phyloP scores from a whole-genome alignment of 805 yeast genomes.

The Sugiyamaella chiloensis region DNA sequence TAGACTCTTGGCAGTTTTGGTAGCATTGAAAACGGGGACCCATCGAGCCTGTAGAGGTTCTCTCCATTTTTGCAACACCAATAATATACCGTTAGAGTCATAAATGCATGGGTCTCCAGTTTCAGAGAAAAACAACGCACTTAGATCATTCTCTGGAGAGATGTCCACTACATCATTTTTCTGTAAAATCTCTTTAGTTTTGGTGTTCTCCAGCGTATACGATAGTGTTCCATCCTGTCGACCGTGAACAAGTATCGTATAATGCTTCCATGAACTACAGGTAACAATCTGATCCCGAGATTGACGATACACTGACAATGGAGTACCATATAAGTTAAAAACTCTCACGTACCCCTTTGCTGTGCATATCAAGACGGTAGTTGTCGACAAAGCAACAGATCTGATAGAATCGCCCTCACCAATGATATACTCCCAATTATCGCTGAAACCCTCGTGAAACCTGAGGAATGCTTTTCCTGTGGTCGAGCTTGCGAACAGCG shows the following conservation, averaged over 20 bases:
- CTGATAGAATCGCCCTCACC: slow-evolving; percentile 59
- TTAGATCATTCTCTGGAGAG: slow-evolving; percentile 41
- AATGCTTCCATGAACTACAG: slow-evolving; percentile 58
- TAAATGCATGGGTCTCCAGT: slow-evolving; percentile 88
- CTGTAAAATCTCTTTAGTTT: slow-evolving; percentile 39
- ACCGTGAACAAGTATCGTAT: slow-evolving; percentile 52
- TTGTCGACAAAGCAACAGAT: slow-evolving; percentile 62
- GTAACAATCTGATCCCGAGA: slow-evolving; percentile 72
- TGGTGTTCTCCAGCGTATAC: slow-evolving; percentile 48
- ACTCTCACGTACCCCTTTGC: slow-evolving; percentile 70
- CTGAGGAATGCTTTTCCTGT: slow-evolving; percentile 53
- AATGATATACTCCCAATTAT: slow-evolving; percentile 59
- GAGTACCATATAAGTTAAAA: slow-evolving; percentile 70
- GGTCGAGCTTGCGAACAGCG: slow-evolving; percentile 54
- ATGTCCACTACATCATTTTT: slow-evolving; percentile 32
- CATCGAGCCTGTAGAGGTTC: slow-evolving; percentile 72
- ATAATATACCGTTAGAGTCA: slow-evolving; percentile 71
- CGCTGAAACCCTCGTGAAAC: slow-evolving; percentile 60
- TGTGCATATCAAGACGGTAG: slow-evolving; percentile 65
- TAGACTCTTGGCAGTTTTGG: slow-evolving; percentile 41
- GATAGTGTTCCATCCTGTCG: slow-evolving; percentile 36
- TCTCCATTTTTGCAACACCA: slow-evolving; percentile 77
- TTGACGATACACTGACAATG: slow-evolving; percentile 55
- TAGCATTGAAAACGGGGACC: slow-evolving; percentile 76
- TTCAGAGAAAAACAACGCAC: slow-evolving; percentile 78